These are phyloP conservation scores for Retiboletus fuscus DNA, from an alignment of 1,284 basidiomycete genomes.

Conservation along the genomic window DNA sequence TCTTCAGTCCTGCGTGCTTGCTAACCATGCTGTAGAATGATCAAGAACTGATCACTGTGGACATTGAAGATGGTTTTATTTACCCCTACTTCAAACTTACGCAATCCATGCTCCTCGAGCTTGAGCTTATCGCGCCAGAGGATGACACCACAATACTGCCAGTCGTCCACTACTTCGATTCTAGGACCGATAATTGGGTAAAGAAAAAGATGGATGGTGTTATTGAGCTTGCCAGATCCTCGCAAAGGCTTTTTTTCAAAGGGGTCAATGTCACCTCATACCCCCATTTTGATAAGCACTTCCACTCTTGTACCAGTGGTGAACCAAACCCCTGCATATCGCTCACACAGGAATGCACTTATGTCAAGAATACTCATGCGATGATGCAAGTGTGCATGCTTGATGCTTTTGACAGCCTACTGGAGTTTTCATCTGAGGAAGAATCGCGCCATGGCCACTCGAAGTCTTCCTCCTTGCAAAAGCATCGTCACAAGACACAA, in stretches of 20 bases:
- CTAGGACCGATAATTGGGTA: background rate
- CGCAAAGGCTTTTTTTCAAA: background rate
- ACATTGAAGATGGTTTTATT: background rate
- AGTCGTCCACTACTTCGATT: background rate
- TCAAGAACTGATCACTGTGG: background rate
- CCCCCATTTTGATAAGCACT: background rate
- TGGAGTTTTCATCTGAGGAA: background rate
- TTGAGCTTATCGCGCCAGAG: background rate
- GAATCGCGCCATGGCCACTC: no score
- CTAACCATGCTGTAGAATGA: background rate
- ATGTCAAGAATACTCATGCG: background rate
- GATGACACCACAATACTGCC: background rate
- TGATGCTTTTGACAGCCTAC: background rate
- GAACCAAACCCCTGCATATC: background rate
- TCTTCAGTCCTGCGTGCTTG: background rate
- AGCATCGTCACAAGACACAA: no score
- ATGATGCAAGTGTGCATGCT: background rate
- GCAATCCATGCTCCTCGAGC: background rate
- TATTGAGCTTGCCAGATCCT: background rate
- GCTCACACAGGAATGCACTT: background rate
- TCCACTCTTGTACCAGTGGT: background rate
- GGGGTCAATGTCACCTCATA: background rate
- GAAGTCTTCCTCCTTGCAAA: no score
- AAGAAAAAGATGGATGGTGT: background rate
- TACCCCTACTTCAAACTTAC: background rate